Conservation (phyloP, 768 basidiomycete species). For the Cystofilobasidium capitatum region DNA sequence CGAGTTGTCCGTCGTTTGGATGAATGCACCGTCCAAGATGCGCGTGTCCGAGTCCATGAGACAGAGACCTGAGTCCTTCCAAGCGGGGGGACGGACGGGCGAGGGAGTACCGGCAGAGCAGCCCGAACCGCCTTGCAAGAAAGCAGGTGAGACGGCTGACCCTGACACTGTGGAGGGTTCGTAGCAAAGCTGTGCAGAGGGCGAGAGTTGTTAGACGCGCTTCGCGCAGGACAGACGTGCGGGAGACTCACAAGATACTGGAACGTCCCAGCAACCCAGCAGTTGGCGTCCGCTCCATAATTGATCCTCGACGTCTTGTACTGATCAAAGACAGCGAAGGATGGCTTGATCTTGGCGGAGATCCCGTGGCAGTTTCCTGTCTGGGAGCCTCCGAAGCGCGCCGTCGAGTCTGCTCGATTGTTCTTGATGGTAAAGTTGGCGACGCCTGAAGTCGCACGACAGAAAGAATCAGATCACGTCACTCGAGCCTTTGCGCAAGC, state of each 20-base stretch:
- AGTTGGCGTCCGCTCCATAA: not conserved
- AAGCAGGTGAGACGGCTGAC: not conserved
- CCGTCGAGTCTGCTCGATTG: not conserved
- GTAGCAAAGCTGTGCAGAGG: constrained; percentile 3
- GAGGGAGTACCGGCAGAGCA: not conserved
- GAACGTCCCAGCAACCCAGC: not conserved
- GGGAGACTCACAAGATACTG: not conserved
- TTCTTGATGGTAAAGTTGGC: not conserved
- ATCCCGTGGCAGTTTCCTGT: constrained; percentile 11
- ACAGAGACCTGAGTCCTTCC: not conserved
- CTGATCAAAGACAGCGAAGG: constrained; percentile 7
- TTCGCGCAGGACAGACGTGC: not conserved
- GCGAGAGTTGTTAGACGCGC: not conserved
- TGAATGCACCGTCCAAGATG: constrained; percentile 2
- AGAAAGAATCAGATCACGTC: not conserved
- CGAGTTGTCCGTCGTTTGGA: not conserved
- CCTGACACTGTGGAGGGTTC: not conserved
- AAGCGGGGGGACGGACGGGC: not conserved
- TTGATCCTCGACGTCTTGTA: not conserved
- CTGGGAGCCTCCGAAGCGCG: not conserved
- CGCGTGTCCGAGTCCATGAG: not conserved
- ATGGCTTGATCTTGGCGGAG: not conserved
- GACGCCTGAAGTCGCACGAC: not conserved
- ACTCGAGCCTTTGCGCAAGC: too few species aligned
- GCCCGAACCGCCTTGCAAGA: not conserved